Base-by-base conservation (phyloP, 164 flowering plant genomes). In the Magnolia changhungtana region DNA sequence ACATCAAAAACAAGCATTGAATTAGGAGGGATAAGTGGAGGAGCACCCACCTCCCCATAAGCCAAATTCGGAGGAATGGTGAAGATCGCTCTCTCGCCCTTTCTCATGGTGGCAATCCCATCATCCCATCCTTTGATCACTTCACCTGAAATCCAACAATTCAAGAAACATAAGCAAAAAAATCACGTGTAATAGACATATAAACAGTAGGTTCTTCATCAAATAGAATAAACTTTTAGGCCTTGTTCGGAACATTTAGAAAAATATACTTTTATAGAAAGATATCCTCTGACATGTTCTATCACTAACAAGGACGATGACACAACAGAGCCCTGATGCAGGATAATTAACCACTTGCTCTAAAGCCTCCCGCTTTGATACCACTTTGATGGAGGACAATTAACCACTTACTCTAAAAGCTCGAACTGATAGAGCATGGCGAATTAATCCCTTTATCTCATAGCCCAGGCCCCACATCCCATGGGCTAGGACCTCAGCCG, bases 71-170 rank as follows among this genome's bases (percentile, higher is more conserved):
- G 85, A n/a, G 89, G 91, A 64, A 89, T 77, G 2, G 71, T 86
- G 71, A 89, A 84, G 72, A 84, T 76, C 65, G 89, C 87, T 75
- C 81, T 81, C 78, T 89, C 92, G 9, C 92, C 89, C 77, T 87
- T 89, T 80, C 82, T 87, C 92, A 89, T 89, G 11, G 92, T 85
- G 8, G 82, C 84, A 75, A 87, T 80, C 7, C 92, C 92, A 23
- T 85, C 88, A 77, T 89, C 92, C 89, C 84, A 83, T 51, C 92
- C 92, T 76, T 74, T 76, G 63, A 89, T 87, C 24, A 89, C 90
- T 78, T 87, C 88, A 81, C 83, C 92, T 89, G 72, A 74, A 59
- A 80, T 10, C 10, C 19, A 50, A 76, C 31, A n/a, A 16, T 23
- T 24, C 50, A 71, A 16, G 13, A 50, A 50, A 16, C 21, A n/a